Conservation (phyloP, 2,329 filamentous ascomycete genomes). For the Sarocladium brachiariae region DNA sequence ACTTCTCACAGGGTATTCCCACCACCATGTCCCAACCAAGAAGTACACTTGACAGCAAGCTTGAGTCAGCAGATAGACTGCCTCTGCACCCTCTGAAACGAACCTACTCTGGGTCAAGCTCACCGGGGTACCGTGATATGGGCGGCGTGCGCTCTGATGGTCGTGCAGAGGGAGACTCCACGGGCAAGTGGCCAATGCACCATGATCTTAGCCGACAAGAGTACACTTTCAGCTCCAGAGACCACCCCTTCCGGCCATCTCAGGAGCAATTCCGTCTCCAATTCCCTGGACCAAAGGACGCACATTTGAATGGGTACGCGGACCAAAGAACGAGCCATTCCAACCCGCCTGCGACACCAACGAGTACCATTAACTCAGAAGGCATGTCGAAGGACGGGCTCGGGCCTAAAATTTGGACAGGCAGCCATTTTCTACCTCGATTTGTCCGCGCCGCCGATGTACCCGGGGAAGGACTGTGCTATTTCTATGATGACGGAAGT, state of each 20-base stretch:
- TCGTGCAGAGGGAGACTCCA: conserved; percentile 28
- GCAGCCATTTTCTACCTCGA: conserved; percentile 59
- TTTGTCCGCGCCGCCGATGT: conserved; percentile 60
- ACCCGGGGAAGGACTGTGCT: conserved; percentile 73
- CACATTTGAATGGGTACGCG: conserved; percentile 16
- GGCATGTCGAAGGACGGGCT: conserved; percentile 50
- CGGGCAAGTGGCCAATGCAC: conserved; percentile 30
- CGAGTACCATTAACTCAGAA: conserved; percentile 30
- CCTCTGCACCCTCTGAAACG: conserved; percentile 19
- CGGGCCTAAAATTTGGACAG: conserved; percentile 64
- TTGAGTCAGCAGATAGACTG: conserved; percentile 33
- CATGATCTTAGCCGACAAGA: conserved; percentile 36
- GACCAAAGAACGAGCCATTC: conserved; percentile 17
- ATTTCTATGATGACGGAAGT: conserved; percentile 79
- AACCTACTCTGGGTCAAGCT: conserved; percentile 37
- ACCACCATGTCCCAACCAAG: conserved; percentile 36
- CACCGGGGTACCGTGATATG: conserved; percentile 35
- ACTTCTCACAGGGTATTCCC: conserved; percentile 33
- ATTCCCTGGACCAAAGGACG: conserved; percentile 29
- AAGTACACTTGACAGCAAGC: conserved; percentile 38
- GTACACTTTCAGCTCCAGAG: conserved; percentile 38
- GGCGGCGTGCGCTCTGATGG: conserved; percentile 29
- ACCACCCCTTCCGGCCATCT: conserved; percentile 26
- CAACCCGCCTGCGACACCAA: conserved; percentile 22
- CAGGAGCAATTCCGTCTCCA: conserved; percentile 29